These are phyloP conservation scores for Dujonia santamariae DNA, from an alignment of 1,139 yeast genomes.

Conservation along the genomic window DNA sequence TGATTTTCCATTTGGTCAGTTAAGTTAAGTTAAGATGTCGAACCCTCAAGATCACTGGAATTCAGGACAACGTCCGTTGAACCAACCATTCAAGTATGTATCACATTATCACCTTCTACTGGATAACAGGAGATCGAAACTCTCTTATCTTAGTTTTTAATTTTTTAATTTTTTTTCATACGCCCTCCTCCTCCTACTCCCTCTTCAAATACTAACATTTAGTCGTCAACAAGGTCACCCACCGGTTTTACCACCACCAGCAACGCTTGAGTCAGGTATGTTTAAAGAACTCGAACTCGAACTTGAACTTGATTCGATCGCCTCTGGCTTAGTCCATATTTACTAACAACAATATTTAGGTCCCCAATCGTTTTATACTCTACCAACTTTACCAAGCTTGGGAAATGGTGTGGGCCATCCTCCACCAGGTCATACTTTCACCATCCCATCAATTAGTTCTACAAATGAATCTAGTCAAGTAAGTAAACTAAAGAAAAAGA, in stretches of 20 bases:
- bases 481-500: conserved; percentile 5
- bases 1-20: too few relatives aligned
- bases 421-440: conserved; percentile 41
- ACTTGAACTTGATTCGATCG: neutral
- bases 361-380: conserved; percentile 49
- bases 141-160: neutral
- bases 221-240: conserved; percentile 43
- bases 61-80: conserved; percentile 42
- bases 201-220: conserved; percentile 26
- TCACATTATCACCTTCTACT: neutral
- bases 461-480: conserved; percentile 22
- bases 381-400: conserved; percentile 51
- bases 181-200: neutral
- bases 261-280: conserved; percentile 50
- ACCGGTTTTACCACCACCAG: conserved; percentile 57
- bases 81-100: conserved; percentile 48
- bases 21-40: too few relatives aligned
- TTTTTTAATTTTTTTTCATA: neutral
- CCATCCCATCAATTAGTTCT: conserved; percentile 45
- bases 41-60: conserved; percentile 47
- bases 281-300: conserved; percentile 10
- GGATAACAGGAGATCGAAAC: neutral
- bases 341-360: conserved; percentile 24
- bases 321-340: neutral
- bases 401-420: conserved; percentile 40